These are phyloP conservation scores for Trametes sp. DNA, from an alignment of 1,284 basidiomycete species.

Conservation along the genomic window DNA sequence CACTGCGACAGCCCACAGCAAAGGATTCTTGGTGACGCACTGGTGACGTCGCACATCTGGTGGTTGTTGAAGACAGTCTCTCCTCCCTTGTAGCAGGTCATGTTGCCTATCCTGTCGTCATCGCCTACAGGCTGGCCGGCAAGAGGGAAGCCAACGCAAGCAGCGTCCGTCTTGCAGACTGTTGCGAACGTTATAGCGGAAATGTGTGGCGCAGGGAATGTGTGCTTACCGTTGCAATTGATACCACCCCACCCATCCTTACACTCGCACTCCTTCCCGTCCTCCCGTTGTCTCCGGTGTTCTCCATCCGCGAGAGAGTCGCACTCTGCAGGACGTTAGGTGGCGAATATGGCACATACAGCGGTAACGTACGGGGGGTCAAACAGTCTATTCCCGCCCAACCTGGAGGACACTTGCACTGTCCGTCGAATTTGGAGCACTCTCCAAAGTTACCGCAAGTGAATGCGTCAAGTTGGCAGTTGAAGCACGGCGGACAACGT, in stretches of 20 bases:
- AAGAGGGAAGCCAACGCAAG: slow-evolving; percentile 82
- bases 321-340: slow-evolving; percentile 63
- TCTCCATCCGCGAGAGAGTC: slow-evolving; percentile 92
- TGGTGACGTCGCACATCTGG: slow-evolving; percentile 98
- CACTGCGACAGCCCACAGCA: background rate
- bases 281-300: slow-evolving; percentile 81
- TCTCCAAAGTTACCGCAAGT: slow-evolving; percentile 87
- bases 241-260: slow-evolving; percentile 95
- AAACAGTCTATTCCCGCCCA: slow-evolving; percentile 93
- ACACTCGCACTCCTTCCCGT: slow-evolving; percentile 84
- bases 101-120: slow-evolving; percentile 65
- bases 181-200: slow-evolving; percentile 5
- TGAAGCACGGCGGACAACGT: slow-evolving; percentile 82
- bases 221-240: slow-evolving; percentile 90
- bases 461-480: slow-evolving; percentile 85
- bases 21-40: slow-evolving; percentile 55
- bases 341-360: background rate
- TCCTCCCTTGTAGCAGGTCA: slow-evolving; percentile 95
- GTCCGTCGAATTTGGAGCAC: slow-evolving; percentile 89
- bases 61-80: slow-evolving; percentile 92
- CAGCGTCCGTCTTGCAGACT: slow-evolving; percentile 87
- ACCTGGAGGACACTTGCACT: slow-evolving; percentile 90
- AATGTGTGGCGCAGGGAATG: background rate
- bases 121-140: slow-evolving; percentile 52
- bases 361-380: slow-evolving; percentile 68